These are phyloP conservation scores for Sordariomycetes sp. DNA, from an alignment of 2,329 filamentous ascomycete genomes.

Conservation along the genomic window DNA sequence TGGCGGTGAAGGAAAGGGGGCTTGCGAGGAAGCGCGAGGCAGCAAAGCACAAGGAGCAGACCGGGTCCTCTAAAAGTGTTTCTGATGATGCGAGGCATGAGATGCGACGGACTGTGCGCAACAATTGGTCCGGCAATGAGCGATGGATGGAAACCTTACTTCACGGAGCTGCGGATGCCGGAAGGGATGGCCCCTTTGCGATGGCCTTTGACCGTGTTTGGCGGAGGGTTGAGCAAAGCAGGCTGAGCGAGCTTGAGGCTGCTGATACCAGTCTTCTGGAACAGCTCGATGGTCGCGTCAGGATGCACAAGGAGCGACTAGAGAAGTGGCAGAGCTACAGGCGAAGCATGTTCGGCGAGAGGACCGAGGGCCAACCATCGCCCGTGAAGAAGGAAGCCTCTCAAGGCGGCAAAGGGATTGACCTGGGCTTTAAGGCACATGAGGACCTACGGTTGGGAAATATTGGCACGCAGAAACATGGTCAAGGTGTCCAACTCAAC, in stretches of 20 bases:
- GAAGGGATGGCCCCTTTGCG: slow-evolving; percentile 54
- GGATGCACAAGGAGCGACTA: slow-evolving; percentile 57
- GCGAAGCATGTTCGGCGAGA: slow-evolving; percentile 31
- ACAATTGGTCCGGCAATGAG: slow-evolving; percentile 72
- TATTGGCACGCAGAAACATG: slow-evolving; percentile 15
- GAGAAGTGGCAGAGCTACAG: slow-evolving; percentile 66
- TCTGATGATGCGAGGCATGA: slow-evolving; percentile 33
- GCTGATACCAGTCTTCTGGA: slow-evolving; percentile 48
- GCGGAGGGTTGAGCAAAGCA: slow-evolving; percentile 53
- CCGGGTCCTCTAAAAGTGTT: slow-evolving; percentile 18
- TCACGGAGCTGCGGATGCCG: slow-evolving; percentile 50
- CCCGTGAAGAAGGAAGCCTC: slow-evolving; percentile 12
- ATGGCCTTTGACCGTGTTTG: slow-evolving; percentile 64
- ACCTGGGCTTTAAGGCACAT: slow-evolving; percentile 46
- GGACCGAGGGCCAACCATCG: slow-evolving; percentile 9
- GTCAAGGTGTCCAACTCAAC: slow-evolving; percentile 12
- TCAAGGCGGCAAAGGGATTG: slow-evolving; percentile 30
- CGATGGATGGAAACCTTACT: slow-evolving; percentile 66
- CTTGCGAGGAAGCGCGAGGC: slow-evolving; percentile 45
- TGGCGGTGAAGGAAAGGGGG: slow-evolving; percentile 53
- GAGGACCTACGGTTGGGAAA: slow-evolving; percentile 33
- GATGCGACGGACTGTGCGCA: slow-evolving; percentile 52
- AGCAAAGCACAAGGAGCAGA: slow-evolving; percentile 20
- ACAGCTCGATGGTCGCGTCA: slow-evolving; percentile 61
- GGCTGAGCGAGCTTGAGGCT: slow-evolving; percentile 46